phyloP scores from a whole-genome alignment of 768 basidiomycete genomes.

The Tremella mesenterica region DNA sequence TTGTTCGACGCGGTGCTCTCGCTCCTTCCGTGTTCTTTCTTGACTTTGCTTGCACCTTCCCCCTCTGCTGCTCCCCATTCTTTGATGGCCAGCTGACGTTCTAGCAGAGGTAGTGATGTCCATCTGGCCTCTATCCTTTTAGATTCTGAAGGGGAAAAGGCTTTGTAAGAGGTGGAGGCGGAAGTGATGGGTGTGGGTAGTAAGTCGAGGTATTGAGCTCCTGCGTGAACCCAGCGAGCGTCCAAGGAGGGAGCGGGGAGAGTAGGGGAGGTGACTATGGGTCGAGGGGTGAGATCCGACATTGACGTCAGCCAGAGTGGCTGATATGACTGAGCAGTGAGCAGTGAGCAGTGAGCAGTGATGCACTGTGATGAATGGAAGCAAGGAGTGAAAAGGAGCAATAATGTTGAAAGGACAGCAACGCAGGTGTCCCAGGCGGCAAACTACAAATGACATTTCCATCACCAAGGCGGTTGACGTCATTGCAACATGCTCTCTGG shows the following conservation, averaged over 20 bases:
- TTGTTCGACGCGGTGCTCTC: slow-evolving; percentile 2
- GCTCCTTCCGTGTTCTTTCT: slow-evolving; percentile 17
- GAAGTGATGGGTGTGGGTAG: slow-evolving; percentile 38
- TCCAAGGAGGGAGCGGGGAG: slow-evolving; percentile 28
- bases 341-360: neutral
- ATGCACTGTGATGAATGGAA: too few relatives aligned
- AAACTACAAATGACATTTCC: too few relatives aligned
- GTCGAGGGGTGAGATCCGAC: too few relatives aligned
- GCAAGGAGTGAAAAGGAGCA: too few relatives aligned
- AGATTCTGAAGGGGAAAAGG: slow-evolving; percentile 35
- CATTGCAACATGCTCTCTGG: too few relatives aligned
- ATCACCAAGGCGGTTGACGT: too few relatives aligned
- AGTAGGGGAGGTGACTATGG: slow-evolving; percentile 13
- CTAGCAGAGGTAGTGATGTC: slow-evolving; percentile 14
- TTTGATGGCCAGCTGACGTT: slow-evolving; percentile 11
- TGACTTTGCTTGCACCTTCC: slow-evolving; percentile 27
- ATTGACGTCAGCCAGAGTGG: neutral
- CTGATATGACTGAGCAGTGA: slow-evolving; percentile 14
- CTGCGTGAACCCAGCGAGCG: slow-evolving; percentile 40
- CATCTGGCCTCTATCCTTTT: slow-evolving; percentile 33
- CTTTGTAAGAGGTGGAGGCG: slow-evolving; percentile 35
- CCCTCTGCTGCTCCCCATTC: slow-evolving; percentile 32
- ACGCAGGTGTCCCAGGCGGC: too few relatives aligned
- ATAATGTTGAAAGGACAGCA: too few relatives aligned
- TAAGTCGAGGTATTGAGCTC: slow-evolving; percentile 40